Evolutionary conservation across 495 filamentous ascomycete species (phyloP), one percentile per base, ranked within the genome.

Genomic region (Xylaria longipes): DNA sequence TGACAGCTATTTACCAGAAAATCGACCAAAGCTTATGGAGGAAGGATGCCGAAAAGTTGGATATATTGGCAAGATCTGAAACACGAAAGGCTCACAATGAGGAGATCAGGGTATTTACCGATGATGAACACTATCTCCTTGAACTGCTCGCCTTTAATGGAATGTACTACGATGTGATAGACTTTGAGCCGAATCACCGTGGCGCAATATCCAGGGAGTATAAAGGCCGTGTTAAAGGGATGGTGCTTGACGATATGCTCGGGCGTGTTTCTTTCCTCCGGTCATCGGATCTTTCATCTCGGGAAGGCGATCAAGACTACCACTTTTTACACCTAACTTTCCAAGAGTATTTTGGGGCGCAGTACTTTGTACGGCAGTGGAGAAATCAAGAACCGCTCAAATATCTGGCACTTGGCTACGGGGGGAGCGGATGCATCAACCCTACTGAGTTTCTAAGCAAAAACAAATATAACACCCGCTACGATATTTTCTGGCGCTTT

Each of bases 401-500:
- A 45, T 77, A 25, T 46, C 65, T 81, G 39, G 39, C 27, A 25
- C 62, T 80, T 64, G 48, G 68, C 8, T 33, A 37, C 46, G 50
- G 7, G 25, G 12, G 27, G 35, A n/a, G 17, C 22, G 37, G 1
- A 6, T 3, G 27, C 1, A 17, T 14, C 60, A 62, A 71, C 4
- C 33, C 74, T 58, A 65, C 50, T 52, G 63, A 71, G 22, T 84
- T 82, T 74, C 74, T 84, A 65, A 71, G 67, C 52, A 37, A 74
- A 57, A 43, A 82, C 48, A 85, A 85, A 77, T 85, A 84, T 69
- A 77, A 61, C 45, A 52, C 68, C 25, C 80, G 78, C 58, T 84
- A 82, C 75, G 80, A 82, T 75, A 73, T 84, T 29, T 72, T 84
- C 29, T 85, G 82, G 82, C 80, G 82, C 41, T 85, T 85, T 76